These are phyloP conservation scores for Chrysoporthe deuterocubensis DNA, from an alignment of 2,329 filamentous ascomycete genomes.

Conservation along the genomic window DNA sequence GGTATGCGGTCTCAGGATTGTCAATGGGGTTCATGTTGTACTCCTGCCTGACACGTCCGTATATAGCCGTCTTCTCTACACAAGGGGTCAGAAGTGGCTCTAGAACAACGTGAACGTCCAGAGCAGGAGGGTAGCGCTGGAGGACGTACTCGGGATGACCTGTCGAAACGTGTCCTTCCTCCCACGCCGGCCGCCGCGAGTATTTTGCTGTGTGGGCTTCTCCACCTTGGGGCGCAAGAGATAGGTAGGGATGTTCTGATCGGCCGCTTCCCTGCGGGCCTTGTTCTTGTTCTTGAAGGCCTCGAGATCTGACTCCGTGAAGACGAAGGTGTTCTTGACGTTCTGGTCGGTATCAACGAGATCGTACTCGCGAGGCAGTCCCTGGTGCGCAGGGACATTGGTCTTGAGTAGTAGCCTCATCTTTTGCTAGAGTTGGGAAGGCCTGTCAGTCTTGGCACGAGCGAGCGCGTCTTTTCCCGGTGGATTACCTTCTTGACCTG, in stretches of 20 bases:
- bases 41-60: constrained; percentile 42
- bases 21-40: constrained; percentile 39
- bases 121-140: constrained; percentile 15
- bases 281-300: constrained; percentile 69
- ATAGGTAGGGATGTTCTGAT: constrained; percentile 62
- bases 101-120: constrained; percentile 30
- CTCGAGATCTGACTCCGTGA: constrained; percentile 90
- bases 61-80: constrained; percentile 28
- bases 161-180: constrained; percentile 65
- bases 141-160: constrained; percentile 72
- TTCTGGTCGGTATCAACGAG: constrained; percentile 68
- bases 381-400: constrained; percentile 68
- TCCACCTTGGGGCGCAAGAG: constrained; percentile 53
- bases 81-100: constrained; percentile 18
- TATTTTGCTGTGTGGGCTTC: constrained; percentile 46
- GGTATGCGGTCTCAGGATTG: constrained; percentile 46
- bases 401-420: constrained; percentile 71
- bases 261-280: constrained; percentile 58
- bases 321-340: constrained; percentile 88
- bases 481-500: constrained; percentile 7
- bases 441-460: constrained; percentile 33
- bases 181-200: constrained; percentile 30
- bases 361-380: constrained; percentile 87
- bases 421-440: constrained; percentile 40
- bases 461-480: not conserved